Conservation (phyloP, 2,329 filamentous ascomycete species). For the Epichloe bromicola region DNA sequence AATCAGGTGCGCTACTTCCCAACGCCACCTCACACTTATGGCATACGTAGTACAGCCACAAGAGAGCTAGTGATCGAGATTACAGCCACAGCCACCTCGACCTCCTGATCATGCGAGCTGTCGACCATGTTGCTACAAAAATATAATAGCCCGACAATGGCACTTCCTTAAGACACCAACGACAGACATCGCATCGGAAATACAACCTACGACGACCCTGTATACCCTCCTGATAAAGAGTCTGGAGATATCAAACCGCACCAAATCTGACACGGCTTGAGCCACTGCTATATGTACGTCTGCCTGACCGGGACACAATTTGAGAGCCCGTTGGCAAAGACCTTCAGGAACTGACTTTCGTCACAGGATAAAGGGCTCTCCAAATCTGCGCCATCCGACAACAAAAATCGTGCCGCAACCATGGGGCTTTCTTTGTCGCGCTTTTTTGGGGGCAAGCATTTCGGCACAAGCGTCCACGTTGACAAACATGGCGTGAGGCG, state of each 20-base stretch:
- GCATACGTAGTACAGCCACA: neutral
- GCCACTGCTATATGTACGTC: neutral
- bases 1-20: neutral
- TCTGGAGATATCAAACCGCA: neutral
- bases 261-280: neutral
- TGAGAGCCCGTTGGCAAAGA: neutral
- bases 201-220: neutral
- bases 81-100: neutral
- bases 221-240: neutral
- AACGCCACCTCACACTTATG: neutral
- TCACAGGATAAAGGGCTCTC: neutral
- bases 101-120: neutral
- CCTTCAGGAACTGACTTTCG: neutral
- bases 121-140: neutral
- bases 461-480: conserved; percentile 35
- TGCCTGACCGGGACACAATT: neutral
- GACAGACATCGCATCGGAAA: neutral
- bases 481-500: conserved; percentile 33
- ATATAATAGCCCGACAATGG: neutral
- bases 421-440: conserved; percentile 38
- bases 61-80: neutral
- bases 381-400: neutral
- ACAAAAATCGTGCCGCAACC: neutral
- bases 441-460: conserved; percentile 32
- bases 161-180: neutral